Conservation (phyloP, 495 filamentous ascomycete species). For the Daldinia vernicosa region DNA sequence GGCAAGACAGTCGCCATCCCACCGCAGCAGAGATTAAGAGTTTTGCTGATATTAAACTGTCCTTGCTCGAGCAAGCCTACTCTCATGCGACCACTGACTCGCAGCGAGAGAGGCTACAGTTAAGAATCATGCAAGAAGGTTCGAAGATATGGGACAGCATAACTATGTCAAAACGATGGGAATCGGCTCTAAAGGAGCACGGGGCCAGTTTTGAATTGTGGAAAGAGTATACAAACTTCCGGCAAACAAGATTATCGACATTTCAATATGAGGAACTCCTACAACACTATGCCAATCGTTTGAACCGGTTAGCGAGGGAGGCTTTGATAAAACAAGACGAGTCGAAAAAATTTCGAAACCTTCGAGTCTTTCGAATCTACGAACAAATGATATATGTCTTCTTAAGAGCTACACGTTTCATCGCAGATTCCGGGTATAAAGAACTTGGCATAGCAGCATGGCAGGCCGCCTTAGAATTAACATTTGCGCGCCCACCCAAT, state of each 20-base stretch:
- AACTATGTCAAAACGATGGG: slow-evolving; percentile 71
- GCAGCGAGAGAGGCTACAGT: slow-evolving; percentile 65
- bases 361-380: too few relatives aligned
- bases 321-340: slow-evolving; percentile 32
- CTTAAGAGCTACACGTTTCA: slow-evolving; percentile 74
- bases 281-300: slow-evolving; percentile 62
- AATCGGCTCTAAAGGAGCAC: slow-evolving; percentile 64
- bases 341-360: slow-evolving; percentile 38
- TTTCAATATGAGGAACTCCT: slow-evolving; percentile 76
- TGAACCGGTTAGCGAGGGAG: slow-evolving; percentile 59
- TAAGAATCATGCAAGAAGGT: slow-evolving; percentile 77
- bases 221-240: slow-evolving; percentile 77
- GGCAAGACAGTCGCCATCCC: slow-evolving; percentile 51
- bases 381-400: slow-evolving; percentile 75
- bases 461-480: slow-evolving; percentile 83
- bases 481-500: slow-evolving; percentile 64
- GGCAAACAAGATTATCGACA: slow-evolving; percentile 70
- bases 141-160: slow-evolving; percentile 73
- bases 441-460: slow-evolving; percentile 82
- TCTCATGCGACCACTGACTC: slow-evolving; percentile 54
- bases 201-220: slow-evolving; percentile 70
- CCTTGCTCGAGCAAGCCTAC: slow-evolving; percentile 83
- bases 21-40: slow-evolving; percentile 70
- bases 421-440: slow-evolving; percentile 80
- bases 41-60: slow-evolving; percentile 79